Conservation (phyloP, 345 rosid genomes). For the Acer campestre region DNA sequence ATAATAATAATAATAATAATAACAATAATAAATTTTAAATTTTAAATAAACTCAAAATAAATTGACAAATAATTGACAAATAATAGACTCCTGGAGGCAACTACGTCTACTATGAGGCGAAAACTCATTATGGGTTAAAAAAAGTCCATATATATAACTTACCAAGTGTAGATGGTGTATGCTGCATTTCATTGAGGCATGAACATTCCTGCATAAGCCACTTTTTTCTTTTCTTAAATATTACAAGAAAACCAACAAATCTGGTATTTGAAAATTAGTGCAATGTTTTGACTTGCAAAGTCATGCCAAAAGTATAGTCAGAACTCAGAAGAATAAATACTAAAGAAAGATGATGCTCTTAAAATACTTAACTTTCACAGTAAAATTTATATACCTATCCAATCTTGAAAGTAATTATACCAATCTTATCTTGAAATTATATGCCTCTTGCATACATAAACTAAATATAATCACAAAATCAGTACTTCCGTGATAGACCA, state of each 20-base stretch:
- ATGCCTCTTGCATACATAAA: not conserved
- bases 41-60: not conserved
- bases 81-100: not conserved
- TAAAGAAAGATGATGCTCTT: not conserved
- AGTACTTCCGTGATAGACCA: not conserved
- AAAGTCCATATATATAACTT: not conserved
- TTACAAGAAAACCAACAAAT: not conserved
- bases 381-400: not conserved
- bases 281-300: not conserved
- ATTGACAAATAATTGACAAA: not conserved
- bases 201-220: conserved; percentile 4
- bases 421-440: not conserved
- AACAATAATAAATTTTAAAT: no score
- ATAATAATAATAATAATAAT: no score
- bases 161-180: not conserved
- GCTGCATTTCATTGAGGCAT: not conserved
- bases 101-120: not conserved
- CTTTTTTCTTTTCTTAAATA: not conserved
- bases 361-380: not conserved
- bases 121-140: not conserved
- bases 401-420: not conserved
- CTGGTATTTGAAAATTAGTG: not conserved
- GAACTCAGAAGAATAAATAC: not conserved
- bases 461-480: not conserved
- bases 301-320: not conserved